These are phyloP conservation scores for Boletus rubescentipes DNA, from an alignment of 768 basidiomycete genomes.

Conservation along the genomic window DNA sequence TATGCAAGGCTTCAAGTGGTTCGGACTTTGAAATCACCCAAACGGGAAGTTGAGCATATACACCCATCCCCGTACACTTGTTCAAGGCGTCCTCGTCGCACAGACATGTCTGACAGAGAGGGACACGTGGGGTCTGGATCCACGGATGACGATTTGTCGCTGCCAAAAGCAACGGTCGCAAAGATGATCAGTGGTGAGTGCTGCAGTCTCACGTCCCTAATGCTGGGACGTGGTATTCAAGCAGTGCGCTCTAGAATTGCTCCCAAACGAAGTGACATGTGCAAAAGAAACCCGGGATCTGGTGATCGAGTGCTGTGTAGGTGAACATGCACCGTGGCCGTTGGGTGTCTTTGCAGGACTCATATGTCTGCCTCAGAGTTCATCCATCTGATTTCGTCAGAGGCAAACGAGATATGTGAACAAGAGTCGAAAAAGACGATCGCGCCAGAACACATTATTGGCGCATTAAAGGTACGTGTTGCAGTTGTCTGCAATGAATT, in stretches of 20 bases:
- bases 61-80: neutral
- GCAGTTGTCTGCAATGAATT: neutral
- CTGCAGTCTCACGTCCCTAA: slow-evolving; percentile 1
- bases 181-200: slow-evolving; percentile 89
- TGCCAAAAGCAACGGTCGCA: slow-evolving; percentile 96
- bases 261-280: slow-evolving; percentile 84
- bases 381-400: slow-evolving; percentile 94
- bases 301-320: slow-evolving; percentile 98
- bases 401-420: slow-evolving; percentile 98
- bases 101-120: slow-evolving; percentile 87
- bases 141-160: slow-evolving; percentile 87
- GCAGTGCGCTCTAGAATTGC: slow-evolving; percentile 58
- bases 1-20: neutral
- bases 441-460: slow-evolving; percentile 94
- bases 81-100: slow-evolving; percentile 2
- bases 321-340: slow-evolving; percentile 53
- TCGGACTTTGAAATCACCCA: slow-evolving; percentile 41
- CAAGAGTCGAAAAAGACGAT: slow-evolving; percentile 99
- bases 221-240: slow-evolving; percentile 7
- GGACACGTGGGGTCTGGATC: slow-evolving; percentile 64
- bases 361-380: slow-evolving; percentile 64
- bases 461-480: slow-evolving; percentile 75
- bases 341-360: slow-evolving; percentile 12
- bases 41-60: slow-evolving; percentile 11
- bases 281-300: slow-evolving; percentile 97